Evolutionary conservation across 805 yeast species (phyloP), one percentile per base, ranked within the genome.

Genomic region (Schizosaccharomyces japonicus): DNA sequence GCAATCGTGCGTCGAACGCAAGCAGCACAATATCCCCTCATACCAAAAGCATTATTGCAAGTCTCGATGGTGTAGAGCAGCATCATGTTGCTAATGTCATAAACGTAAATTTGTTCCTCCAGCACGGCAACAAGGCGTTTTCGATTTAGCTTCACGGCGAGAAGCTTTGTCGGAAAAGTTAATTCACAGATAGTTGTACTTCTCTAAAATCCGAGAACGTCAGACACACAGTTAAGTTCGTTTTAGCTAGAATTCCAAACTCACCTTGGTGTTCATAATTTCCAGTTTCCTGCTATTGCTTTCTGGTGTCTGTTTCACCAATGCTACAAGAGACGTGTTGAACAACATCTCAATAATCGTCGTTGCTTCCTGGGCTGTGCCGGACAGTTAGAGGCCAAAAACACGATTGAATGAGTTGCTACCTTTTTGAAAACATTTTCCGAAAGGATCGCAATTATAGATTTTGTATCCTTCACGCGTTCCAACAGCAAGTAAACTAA

Each of bases 11-110:
- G 11, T n/a, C n/a, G n/a, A n/a, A n/a, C n/a, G n/a, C n/a, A n/a
- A n/a, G n/a, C n/a, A n/a, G n/a, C n/a, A n/a, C n/a, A n/a, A n/a
- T n/a, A n/a, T n/a, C n/a, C n/a, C n/a, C 13, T 7, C 32, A 56
- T 49, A 8, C 64, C 67, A 15, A 49, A 50, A 0, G 63, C 63
- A 51, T 70, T 76, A 1, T 73, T 63, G 15, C 65, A 56, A 0
- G 75, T 70, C 45, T 79, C 83, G 31, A 79, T 70, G 1, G 78
- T 76, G 55, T 76, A 80, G 39, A 87, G 59, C 25, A 85, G 70
- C 56, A 80, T 76, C 77, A 87, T 84, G 59, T 92, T 81, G 49
- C 90, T 75, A 51, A 87, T 78, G 60, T 87, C 95, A 63, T 87
- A 90, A 44, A 87, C 73, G 58, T 76, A 80, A 7, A 90, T 73